Evolutionary conservation across 1,139 yeast genomes (phyloP).

Genomic region (Taiozyma sp.): DNA sequence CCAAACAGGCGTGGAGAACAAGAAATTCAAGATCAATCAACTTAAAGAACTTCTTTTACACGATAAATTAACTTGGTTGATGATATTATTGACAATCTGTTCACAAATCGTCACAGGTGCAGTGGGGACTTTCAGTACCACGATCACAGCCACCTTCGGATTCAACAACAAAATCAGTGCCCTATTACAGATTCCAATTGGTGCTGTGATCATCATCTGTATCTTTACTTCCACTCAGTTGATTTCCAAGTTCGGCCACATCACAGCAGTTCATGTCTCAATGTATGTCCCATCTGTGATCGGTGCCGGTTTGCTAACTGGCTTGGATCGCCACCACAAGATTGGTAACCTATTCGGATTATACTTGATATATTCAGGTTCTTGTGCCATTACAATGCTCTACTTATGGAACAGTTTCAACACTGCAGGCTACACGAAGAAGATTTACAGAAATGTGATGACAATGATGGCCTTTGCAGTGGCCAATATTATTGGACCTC

Average conservation of each 20-base stretch:
- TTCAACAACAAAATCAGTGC: conserved; percentile 37
- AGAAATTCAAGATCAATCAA: conserved; percentile 35
- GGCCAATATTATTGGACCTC: conserved; percentile 39
- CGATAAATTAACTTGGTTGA: conserved; percentile 42
- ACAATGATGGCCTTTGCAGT: conserved; percentile 34
- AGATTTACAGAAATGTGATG: conserved; percentile 33
- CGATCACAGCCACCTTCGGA: conserved; percentile 32
- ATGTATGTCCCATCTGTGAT: conserved; percentile 37
- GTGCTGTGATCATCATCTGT: conserved; percentile 34
- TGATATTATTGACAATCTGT: conserved; percentile 28
- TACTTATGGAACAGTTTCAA: conserved; percentile 32
- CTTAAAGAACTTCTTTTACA: conserved; percentile 37
- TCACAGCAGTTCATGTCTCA: conserved; percentile 31
- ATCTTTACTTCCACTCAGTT: conserved; percentile 28
- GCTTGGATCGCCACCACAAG: conserved; percentile 33
- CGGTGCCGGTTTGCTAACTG: conserved; percentile 37
- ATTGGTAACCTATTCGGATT: conserved; percentile 38
- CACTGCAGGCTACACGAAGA: conserved; percentile 36
- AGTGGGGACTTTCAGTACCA: conserved; percentile 27
- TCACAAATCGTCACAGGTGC: conserved; percentile 34
- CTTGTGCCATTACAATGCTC: conserved; percentile 35
- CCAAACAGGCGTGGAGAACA: conserved; percentile 41
- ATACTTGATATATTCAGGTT: conserved; percentile 31
- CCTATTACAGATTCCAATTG: conserved; percentile 43
- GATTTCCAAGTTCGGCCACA: conserved; percentile 17